These are phyloP conservation scores for Cyberlindnera mrakii DNA, from an alignment of 805 yeast species.

Conservation along the genomic window DNA sequence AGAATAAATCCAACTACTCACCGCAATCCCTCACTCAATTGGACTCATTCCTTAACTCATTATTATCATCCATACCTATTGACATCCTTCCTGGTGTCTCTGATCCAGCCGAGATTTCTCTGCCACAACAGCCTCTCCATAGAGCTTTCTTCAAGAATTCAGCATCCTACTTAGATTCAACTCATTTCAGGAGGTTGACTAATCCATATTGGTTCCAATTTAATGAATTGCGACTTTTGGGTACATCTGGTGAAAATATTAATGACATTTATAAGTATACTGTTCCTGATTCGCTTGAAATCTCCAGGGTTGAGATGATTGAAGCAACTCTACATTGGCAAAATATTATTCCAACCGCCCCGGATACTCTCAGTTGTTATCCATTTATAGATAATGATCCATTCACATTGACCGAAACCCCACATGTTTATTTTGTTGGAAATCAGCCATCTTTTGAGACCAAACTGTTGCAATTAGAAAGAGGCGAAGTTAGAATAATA, in stretches of 20 bases:
- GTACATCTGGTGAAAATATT: slow-evolving; percentile 81
- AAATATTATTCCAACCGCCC: slow-evolving; percentile 88
- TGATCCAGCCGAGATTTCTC: slow-evolving; percentile 79
- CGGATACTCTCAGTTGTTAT: slow-evolving; percentile 88
- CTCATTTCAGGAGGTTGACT: slow-evolving; percentile 39
- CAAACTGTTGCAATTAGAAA: slow-evolving; percentile 31
- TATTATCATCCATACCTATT: slow-evolving; percentile 58
- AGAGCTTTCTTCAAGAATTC: slow-evolving; percentile 55
- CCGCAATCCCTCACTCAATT: slow-evolving; percentile 44
- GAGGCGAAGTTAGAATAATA: slow-evolving; percentile 45
- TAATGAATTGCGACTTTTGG: slow-evolving; percentile 53
- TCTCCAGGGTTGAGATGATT: slow-evolving; percentile 46
- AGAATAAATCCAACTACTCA: slow-evolving; percentile 46
- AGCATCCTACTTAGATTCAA: slow-evolving; percentile 33
- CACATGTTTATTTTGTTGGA: slow-evolving; percentile 83
- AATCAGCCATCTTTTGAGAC: slow-evolving; percentile 66
- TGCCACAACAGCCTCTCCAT: slow-evolving; percentile 93
- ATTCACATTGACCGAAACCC: slow-evolving; percentile 68
- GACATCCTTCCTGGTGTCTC: slow-evolving; percentile 76
- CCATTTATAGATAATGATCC: slow-evolving; percentile 80
- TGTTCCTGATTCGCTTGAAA: slow-evolving; percentile 31
- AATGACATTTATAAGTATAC: slow-evolving; percentile 70
- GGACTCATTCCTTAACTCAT: slow-evolving; percentile 51
- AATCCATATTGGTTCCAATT: slow-evolving; percentile 74
- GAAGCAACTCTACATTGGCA: slow-evolving; percentile 76